Percentiles rank a stretch among this genome's conserved stretches.
These are phyloP conservation scores for Trichoderma afroharzianum DNA, from an alignment of 2,329 filamentous ascomycete species.

Conservation along the genomic window DNA sequence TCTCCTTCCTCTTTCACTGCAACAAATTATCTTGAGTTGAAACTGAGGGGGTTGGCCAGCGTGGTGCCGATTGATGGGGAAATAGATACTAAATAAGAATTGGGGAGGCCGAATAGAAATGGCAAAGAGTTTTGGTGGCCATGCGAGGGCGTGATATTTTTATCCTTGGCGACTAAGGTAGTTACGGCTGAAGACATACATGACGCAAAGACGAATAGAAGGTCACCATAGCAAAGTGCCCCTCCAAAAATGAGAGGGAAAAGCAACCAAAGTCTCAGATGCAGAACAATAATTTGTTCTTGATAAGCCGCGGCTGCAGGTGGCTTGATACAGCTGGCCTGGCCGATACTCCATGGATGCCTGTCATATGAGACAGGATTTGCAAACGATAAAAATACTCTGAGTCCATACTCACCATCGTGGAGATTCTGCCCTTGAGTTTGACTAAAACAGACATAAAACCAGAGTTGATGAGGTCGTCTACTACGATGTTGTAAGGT, in stretches of 20 bases:
- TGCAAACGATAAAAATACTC: not conserved
- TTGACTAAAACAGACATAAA: not conserved
- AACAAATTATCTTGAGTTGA: not conserved
- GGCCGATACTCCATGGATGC: not conserved
- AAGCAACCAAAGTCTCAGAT: not conserved
- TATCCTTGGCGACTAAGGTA: not conserved
- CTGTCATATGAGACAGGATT: not conserved
- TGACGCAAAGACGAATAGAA: not conserved
- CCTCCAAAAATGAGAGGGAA: not conserved
- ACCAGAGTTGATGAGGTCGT: not conserved
- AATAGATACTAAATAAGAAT: not conserved
- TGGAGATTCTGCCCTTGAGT: not conserved
- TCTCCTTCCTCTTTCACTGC: not conserved
- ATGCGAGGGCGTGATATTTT: slow-evolving; percentile 1
- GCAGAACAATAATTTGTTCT: slow-evolving; percentile 3
- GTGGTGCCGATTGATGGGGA: not conserved
- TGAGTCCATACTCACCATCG: not conserved
- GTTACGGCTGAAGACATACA: not conserved
- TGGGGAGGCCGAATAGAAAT: not conserved
- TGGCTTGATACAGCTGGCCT: not conserved
- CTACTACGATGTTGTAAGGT: not conserved
- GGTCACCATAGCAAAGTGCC: not conserved
- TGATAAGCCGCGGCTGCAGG: slow-evolving; percentile 7
- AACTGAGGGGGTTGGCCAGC: not conserved
- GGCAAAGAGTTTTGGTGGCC: not conserved